Evolutionary conservation across 371 early-diverging fungal genomes (phyloP), one percentile per base, ranked within the genome.

Genomic region (Mortierella sp.): DNA sequence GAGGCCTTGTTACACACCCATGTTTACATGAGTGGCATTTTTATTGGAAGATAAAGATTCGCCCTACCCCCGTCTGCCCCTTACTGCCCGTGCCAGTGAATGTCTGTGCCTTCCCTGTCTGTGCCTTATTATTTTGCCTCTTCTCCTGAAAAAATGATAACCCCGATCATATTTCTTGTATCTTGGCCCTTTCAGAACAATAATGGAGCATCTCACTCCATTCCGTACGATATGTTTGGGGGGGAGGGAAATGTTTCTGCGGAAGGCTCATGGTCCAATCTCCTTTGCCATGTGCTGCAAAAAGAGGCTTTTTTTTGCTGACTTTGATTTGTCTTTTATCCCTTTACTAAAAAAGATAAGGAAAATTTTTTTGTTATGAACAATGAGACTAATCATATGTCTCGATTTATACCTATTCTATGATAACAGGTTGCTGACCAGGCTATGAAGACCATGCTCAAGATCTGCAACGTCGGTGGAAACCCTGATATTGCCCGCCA

Each of bases 401-500:
- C 12, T 32, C 45, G 19, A 15, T 15, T 51, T 45, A 3, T 45
- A 17, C n/a, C 15, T 45, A n/a, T 45, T 45, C 26, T 51, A 51
- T 51, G 51, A 51, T 40, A 40, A 40, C 40, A 86, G 84, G 88
- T 88, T 60, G 75, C 83, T 13, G 72, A 85, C 64, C 88, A 91
- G 83, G 91, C 89, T 82, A 85, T 87, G 77, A 91, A 91, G 83
- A 91, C 89, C 82, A 85, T 87, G 77, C 90, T 93, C 68, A 78
- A 89, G 63, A 91, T 96, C 78, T 86, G 92, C 60, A 76, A 73
- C 54, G 82, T 89, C 31, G 82, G 87, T 32, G 88, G 87, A 13
- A 90, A 90, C 85, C 88, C 88, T 75, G 91, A 90, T 82, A 89
- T 90, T 57, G 85, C 89, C 40, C 87, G 88, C 66, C 90, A 89